Percentiles rank a stretch among this genome's conserved stretches.
Conservation (phyloP, 192 early-diverging fungal genomes). For the Geranomyces variabilis region DNA sequence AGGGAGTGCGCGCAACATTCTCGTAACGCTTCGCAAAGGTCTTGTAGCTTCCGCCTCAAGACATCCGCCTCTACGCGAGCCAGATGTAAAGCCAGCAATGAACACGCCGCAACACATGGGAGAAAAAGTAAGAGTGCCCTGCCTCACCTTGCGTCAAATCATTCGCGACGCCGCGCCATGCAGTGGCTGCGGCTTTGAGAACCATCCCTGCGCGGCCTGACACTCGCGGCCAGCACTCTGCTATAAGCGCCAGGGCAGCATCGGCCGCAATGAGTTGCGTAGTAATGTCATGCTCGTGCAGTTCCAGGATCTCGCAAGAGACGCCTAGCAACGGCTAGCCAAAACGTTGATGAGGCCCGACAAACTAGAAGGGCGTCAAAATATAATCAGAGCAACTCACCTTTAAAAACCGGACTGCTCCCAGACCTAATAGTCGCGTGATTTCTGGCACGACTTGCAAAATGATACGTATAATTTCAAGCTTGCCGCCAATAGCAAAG, state of each 20-base stretch:
- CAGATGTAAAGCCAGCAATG: too few species aligned
- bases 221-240: slow-evolving; percentile 36
- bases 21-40: too few species aligned
- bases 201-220: slow-evolving; percentile 30
- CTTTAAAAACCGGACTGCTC: not conserved
- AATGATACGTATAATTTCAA: slow-evolving; percentile 21
- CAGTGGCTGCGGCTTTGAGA: slow-evolving; percentile 25
- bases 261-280: slow-evolving; percentile 36
- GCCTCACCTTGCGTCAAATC: too few species aligned
- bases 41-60: too few species aligned
- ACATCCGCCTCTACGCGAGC: too few species aligned
- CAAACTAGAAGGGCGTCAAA: too few species aligned
- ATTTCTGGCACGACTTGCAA: slow-evolving; percentile 9
- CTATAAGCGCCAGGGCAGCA: slow-evolving; percentile 15
- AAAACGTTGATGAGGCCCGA: too few species aligned
- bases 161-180: slow-evolving; percentile 26
- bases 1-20: too few species aligned
- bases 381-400: too few species aligned
- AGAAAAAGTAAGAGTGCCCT: too few species aligned
- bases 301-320: slow-evolving; percentile 35
- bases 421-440: not conserved
- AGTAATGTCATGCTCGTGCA: slow-evolving; percentile 30
- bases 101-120: too few species aligned
- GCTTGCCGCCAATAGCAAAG: slow-evolving; percentile 42
- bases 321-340: slow-evolving; percentile 19